phyloP scores from a whole-genome alignment of 2,329 filamentous ascomycete genomes.

The Apiospora pterosperma region DNA sequence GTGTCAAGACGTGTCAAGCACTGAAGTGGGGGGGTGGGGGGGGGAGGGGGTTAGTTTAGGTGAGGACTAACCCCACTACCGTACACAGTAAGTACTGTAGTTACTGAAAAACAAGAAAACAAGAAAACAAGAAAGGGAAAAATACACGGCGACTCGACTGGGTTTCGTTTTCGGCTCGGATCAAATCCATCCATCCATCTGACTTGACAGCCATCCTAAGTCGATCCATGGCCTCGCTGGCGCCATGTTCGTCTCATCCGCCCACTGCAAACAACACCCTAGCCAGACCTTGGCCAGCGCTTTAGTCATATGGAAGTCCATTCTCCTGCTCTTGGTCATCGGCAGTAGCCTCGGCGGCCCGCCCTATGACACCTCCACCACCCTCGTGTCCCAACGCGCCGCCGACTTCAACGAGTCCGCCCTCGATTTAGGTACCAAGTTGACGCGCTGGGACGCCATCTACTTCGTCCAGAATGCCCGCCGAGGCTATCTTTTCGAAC shows the following conservation, averaged over 20 bases:
- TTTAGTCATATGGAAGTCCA: slow-evolving; percentile 65
- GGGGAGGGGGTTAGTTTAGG: not conserved
- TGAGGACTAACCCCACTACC: not conserved
- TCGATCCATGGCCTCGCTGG: not conserved
- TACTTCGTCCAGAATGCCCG: slow-evolving; percentile 66
- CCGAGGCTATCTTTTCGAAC: slow-evolving; percentile 69
- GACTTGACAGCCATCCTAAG: not conserved
- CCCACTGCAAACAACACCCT: slow-evolving; percentile 11
- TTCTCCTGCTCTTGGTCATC: slow-evolving; percentile 61
- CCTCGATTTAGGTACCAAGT: slow-evolving; percentile 45
- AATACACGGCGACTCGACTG: not conserved
- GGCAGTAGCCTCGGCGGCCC: slow-evolving; percentile 45
- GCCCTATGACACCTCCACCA: slow-evolving; percentile 77
- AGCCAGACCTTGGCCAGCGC: slow-evolving; percentile 24
- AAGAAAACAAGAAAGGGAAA: not conserved
- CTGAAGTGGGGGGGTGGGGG: not conserved
- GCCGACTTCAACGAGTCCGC: slow-evolving; percentile 25
- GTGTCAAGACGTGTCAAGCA: not conserved
- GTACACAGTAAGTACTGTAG: not conserved
- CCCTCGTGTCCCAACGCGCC: slow-evolving; percentile 44
- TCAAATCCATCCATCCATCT: not conserved
- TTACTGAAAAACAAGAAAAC: not conserved
- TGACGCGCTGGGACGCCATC: slow-evolving; percentile 78
- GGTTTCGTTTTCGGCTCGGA: not conserved
- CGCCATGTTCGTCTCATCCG: slow-evolving; percentile 17